Evolutionary conservation across 2,329 filamentous ascomycete species (phyloP).

Genomic region (Paecilomyces niveus): DNA sequence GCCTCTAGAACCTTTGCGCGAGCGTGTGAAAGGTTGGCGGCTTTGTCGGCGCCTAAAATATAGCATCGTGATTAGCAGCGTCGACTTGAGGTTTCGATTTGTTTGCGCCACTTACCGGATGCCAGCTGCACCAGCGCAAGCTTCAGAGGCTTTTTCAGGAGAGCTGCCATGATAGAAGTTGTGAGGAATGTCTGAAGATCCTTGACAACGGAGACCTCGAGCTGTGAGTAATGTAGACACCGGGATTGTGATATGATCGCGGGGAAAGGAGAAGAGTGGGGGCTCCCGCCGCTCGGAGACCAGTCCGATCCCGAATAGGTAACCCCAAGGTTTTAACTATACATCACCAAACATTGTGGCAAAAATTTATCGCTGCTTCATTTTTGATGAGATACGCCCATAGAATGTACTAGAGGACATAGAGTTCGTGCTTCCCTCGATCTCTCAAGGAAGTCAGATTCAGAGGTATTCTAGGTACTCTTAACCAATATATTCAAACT

Average conservation of each 20-base stretch:
- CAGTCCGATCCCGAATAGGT: not conserved
- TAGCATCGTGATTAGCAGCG: slow-evolving; percentile 1
- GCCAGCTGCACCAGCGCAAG: slow-evolving; percentile 77
- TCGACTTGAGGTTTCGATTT: too few relatives aligned
- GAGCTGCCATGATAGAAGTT: slow-evolving; percentile 38
- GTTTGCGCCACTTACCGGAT: slow-evolving; percentile 45
- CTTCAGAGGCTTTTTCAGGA: slow-evolving; percentile 71
- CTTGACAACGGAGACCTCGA: not conserved
- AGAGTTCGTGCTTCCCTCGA: too few relatives aligned
- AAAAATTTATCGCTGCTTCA: too few relatives aligned
- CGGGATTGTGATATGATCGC: not conserved
- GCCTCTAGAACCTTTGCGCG: slow-evolving; percentile 78
- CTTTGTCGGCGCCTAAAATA: slow-evolving; percentile 64
- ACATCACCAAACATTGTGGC: too few relatives aligned
- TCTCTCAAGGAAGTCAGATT: too few relatives aligned
- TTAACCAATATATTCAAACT: too few relatives aligned
- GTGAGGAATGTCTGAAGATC: not conserved
- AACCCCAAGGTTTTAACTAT: not conserved
- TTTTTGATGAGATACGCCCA: too few relatives aligned
- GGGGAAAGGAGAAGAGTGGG: not conserved
- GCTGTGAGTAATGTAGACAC: not conserved
- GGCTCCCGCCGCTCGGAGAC: not conserved
- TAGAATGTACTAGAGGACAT: too few relatives aligned
- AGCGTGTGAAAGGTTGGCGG: slow-evolving; percentile 73
- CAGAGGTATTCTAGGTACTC: too few relatives aligned